These are phyloP conservation scores for Trypanosomatidae sp. DNA, from an alignment of 208 protist species.

Conservation along the genomic window DNA sequence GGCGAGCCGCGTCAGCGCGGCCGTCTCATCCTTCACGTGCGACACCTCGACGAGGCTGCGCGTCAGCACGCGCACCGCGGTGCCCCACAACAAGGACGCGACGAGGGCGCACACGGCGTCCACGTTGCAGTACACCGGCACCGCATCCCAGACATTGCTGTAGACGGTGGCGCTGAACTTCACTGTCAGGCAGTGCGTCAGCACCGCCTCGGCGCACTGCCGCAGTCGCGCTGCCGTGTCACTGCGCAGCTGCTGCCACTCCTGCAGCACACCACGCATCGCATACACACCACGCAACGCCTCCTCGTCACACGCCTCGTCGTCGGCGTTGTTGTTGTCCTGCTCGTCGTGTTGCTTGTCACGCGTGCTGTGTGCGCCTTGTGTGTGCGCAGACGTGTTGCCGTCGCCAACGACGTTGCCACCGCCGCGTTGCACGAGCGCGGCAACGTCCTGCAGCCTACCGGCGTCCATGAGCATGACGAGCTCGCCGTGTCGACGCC, in stretches of 20 bases:
- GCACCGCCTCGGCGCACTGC: slow-evolving; percentile 21
- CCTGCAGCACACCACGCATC: slow-evolving; percentile 48
- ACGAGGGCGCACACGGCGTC: slow-evolving; percentile 22
- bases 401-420: slow-evolving; percentile 24
- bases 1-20: slow-evolving; percentile 43
- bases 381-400: slow-evolving; percentile 19
- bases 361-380: slow-evolving; percentile 41
- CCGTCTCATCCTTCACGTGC: slow-evolving; percentile 44
- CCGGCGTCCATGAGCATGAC: slow-evolving; percentile 39
- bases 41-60: slow-evolving; percentile 64
- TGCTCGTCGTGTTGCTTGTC: slow-evolving; percentile 31
- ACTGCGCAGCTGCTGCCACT: slow-evolving; percentile 57
- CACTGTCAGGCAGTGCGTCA: slow-evolving; percentile 24
- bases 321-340: too few species aligned
- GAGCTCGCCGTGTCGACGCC: slow-evolving; percentile 43
- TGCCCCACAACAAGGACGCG: slow-evolving; percentile 44
- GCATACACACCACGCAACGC: too few species aligned
- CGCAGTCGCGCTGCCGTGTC: slow-evolving; percentile 16
- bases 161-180: slow-evolving; percentile 59
- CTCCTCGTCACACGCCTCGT: too few species aligned
- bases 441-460: slow-evolving; percentile 45
- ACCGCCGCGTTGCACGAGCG: slow-evolving; percentile 29
- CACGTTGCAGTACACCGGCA: slow-evolving; percentile 13
- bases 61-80: slow-evolving; percentile 48
- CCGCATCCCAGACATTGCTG: slow-evolving; percentile 43